phyloP scores from a whole-genome alignment of 2,329 filamentous ascomycete genomes.

The Arthrobotrys musiformis region DNA sequence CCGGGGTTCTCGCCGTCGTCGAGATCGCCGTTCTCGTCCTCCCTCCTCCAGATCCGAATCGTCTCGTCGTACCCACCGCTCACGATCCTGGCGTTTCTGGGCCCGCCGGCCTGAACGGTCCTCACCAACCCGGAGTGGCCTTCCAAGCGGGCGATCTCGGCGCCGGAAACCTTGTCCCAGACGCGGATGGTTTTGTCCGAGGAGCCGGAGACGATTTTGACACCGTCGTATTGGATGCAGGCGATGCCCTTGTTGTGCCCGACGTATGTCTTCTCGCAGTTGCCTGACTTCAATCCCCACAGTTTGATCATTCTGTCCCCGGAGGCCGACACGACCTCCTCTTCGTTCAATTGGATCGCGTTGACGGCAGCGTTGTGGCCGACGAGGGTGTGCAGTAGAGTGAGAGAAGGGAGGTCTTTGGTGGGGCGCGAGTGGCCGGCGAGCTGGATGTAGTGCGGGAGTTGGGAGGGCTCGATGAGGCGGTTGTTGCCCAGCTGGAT shows the following conservation, averaged over 20 bases:
- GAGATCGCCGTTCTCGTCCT: conserved; percentile 82
- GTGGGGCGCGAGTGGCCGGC: conserved; percentile 63
- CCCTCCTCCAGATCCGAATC: conserved; percentile 92
- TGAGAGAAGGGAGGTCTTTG: conserved; percentile 72
- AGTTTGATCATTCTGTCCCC: conserved; percentile 93
- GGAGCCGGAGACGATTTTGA: conserved; percentile 92
- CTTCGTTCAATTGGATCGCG: conserved; percentile 86
- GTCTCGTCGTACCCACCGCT: conserved; percentile 96
- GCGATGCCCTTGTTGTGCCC: conserved; percentile 96
- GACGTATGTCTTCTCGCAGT: conserved; percentile 79
- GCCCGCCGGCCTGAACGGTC: conserved; percentile 83
- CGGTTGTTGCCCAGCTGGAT: conserved; percentile 56
- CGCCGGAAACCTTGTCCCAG: conserved; percentile 84
- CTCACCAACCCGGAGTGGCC: conserved; percentile 87
- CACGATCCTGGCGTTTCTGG: conserved; percentile 88
- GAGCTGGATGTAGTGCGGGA: conserved; percentile 63
- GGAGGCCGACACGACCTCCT: conserved; percentile 92
- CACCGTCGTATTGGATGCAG: conserved; percentile 94
- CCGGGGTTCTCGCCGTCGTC: conserved; percentile 77
- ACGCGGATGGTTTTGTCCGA: conserved; percentile 97
- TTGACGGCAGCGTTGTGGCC: conserved; percentile 94
- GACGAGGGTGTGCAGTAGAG: conserved; percentile 79
- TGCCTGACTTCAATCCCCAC: conserved; percentile 86
- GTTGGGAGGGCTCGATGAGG: conserved; percentile 47
- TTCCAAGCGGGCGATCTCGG: conserved; percentile 87